Evolutionary conservation across 306 rosid species (phyloP).

Genomic region (Urtica urens): DNA sequence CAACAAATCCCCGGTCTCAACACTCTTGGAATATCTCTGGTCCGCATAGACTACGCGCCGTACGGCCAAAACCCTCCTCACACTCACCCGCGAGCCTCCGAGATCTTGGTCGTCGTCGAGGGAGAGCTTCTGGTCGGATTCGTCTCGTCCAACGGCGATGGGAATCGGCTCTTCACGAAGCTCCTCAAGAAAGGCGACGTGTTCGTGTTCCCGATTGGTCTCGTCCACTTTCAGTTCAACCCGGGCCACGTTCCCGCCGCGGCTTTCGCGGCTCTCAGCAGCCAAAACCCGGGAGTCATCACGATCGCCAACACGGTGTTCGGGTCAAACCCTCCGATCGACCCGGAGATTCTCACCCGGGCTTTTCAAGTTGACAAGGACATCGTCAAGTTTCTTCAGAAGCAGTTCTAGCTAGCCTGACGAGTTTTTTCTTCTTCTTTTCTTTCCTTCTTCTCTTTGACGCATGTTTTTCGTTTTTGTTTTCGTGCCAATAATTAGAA

Average conservation of each 20-base stretch:
- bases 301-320: slow-evolving; percentile 21
- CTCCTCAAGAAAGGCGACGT: background rate
- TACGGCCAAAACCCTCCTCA: slow-evolving; percentile 7
- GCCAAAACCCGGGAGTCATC: slow-evolving; percentile 5
- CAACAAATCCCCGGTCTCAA: slow-evolving; percentile 1
- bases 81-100: slow-evolving; percentile 1
- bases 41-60: slow-evolving; percentile 13
- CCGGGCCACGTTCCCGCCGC: slow-evolving; percentile 16
- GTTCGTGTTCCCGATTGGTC: slow-evolving; percentile 8
- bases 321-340: slow-evolving; percentile 28
- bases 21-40: background rate
- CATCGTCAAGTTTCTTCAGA: slow-evolving; percentile 20
- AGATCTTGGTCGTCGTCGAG: slow-evolving; percentile 16
- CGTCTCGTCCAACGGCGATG: slow-evolving; percentile 16
- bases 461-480: no score
- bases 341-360: slow-evolving; percentile 20
- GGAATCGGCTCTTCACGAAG: background rate
- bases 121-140: slow-evolving; percentile 24
- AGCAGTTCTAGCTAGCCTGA: slow-evolving; percentile 18
- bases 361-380: slow-evolving; percentile 26
- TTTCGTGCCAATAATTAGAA: no score
- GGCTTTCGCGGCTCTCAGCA: slow-evolving; percentile 6
- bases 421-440: no score
- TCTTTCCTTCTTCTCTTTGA: no score
- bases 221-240: slow-evolving; percentile 24